Base-by-base conservation (phyloP, 768 basidiomycete genomes). In the Pleurotus tuoliensis region DNA sequence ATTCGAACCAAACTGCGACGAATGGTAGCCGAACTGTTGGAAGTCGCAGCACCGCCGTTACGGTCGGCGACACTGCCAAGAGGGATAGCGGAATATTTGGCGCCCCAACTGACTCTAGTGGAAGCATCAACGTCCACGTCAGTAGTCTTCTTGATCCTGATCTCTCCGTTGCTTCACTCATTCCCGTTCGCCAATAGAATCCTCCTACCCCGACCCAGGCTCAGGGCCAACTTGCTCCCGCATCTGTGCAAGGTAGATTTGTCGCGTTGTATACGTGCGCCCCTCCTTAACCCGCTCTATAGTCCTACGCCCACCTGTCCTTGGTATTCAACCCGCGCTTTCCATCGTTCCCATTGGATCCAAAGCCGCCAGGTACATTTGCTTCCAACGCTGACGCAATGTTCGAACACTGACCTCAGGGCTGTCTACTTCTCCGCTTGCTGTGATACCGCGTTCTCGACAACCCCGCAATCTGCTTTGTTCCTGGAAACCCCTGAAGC, bases 271-370 rank as follows among this genome's bases (percentile, higher is more conserved):
- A 6, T 4, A 4, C 9, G 49, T 51, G 25, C 3, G n/a, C 4
- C 1, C n/a, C 18, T 15, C 22, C 37, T n/a, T 25, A 30, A 22
- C 5, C 16, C 20, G 18, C 1, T 41, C 4, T 13, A 22, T 24
- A 53, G 51, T 39, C 22, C 24, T 69, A 2, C 71, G 77, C 1
- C 77, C 76, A 3, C 74, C 76, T 4, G 66, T 78, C 1, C 78
- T 92, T 3, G 90, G 89, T 20, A 82, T 91, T 47, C 84, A 90
- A 59, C 80, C 90, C 3, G 76, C 78, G 0, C 75, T 87, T 16
- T 82, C 81, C 45, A 24, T 53, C 4, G 81, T 86, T 13, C 74
- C 81, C 4, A 60, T 57, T 45, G 20, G 55, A 3, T 59, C 61
- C 11, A 25, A 59, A 3, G 30, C 60, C 8, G 61, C 66, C 39